These are phyloP conservation scores for Fusarium compactum DNA, from an alignment of 2,329 filamentous ascomycete genomes.

Conservation along the genomic window DNA sequence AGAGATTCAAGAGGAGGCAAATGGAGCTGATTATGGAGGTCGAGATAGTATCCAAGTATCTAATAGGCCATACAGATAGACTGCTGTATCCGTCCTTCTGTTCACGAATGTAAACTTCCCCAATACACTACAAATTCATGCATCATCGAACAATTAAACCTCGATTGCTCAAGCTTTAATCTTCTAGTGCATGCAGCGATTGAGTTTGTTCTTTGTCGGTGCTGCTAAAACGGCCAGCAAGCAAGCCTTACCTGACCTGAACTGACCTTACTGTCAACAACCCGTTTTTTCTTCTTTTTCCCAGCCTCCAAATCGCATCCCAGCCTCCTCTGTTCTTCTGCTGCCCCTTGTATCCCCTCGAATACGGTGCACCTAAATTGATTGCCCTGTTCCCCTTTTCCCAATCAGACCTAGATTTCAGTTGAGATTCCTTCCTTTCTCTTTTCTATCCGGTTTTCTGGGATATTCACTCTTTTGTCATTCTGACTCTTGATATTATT, in stretches of 20 bases:
- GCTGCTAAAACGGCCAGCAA: conserved; percentile 29
- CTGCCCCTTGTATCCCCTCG: conserved; percentile 12
- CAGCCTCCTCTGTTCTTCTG: conserved; percentile 27
- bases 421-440: neutral
- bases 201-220: conserved; percentile 24
- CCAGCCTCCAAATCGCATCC: conserved; percentile 30
- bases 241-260: neutral
- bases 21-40: neutral
- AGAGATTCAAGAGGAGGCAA: neutral
- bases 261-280: conserved; percentile 6
- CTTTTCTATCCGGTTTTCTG: conserved; percentile 2
- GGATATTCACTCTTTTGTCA: conserved; percentile 17
- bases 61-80: conserved; percentile 7
- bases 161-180: conserved; percentile 1
- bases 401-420: conserved; percentile 17
- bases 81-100: neutral
- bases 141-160: conserved; percentile 16
- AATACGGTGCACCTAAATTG: conserved; percentile 32
- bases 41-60: neutral
- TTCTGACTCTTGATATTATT: conserved; percentile 2
- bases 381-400: conserved; percentile 9
- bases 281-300: conserved; percentile 22
- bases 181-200: conserved; percentile 18
- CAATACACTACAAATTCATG: conserved; percentile 1
- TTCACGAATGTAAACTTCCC: neutral